A percentile compares a stretch with the other conserved stretches of the same genome.
Conservation (phyloP, 2,329 filamentous ascomycete species). For the Xylariaceae sp. region DNA sequence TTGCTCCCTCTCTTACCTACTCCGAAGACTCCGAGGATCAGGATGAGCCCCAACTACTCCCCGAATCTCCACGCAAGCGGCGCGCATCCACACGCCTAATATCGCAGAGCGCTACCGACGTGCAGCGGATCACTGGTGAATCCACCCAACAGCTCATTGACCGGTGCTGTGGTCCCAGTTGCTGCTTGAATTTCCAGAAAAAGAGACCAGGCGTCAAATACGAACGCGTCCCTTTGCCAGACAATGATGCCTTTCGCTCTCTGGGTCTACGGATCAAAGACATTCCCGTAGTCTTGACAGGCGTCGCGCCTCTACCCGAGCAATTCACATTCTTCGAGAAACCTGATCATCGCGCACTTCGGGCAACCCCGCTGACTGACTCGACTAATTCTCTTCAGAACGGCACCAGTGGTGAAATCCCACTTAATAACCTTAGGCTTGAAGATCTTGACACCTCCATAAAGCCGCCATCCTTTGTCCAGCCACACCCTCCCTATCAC, state of each 20-base stretch:
- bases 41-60: constrained; percentile 47
- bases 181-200: constrained; percentile 51
- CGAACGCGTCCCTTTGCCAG: constrained; percentile 56
- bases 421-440: constrained; percentile 34
- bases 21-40: constrained; percentile 60
- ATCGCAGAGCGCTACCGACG: constrained; percentile 58
- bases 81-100: constrained; percentile 68
- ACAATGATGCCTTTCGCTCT: constrained; percentile 80
- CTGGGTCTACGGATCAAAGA: constrained; percentile 72
- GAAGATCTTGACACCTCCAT: constrained; percentile 53
- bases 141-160: constrained; percentile 58
- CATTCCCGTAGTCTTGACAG: constrained; percentile 69
- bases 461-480: constrained; percentile 83
- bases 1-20: constrained; percentile 59
- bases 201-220: constrained; percentile 47
- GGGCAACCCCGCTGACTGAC: constrained; percentile 44
- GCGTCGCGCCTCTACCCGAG: constrained; percentile 66
- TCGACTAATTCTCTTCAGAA: constrained; percentile 45
- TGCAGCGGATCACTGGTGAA: constrained; percentile 61
- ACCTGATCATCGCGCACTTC: constrained; percentile 44
- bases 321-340: constrained; percentile 66
- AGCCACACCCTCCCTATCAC: constrained; percentile 89
- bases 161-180: constrained; percentile 61
- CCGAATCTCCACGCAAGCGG: constrained; percentile 47
- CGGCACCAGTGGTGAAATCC: constrained; percentile 36